phyloP scores from a whole-genome alignment of 192 early-diverging fungal genomes.

The Powellomyces hirtus region DNA sequence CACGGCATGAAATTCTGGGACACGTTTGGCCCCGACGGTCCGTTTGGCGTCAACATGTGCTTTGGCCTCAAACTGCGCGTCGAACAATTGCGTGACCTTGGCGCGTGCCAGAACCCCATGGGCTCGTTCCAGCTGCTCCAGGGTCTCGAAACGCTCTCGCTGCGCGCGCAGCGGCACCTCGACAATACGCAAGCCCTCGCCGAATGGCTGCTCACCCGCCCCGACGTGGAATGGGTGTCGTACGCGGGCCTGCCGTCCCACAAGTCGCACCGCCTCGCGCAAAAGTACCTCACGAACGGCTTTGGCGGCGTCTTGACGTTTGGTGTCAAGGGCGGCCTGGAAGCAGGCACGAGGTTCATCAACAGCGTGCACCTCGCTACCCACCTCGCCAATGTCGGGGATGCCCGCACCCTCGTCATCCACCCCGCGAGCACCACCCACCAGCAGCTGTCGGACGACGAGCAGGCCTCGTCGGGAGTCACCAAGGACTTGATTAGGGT shows the following conservation, averaged over 20 bases:
- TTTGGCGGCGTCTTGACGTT: constrained; percentile 79
- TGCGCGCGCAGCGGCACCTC: constrained; percentile 83
- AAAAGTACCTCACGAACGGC: constrained; percentile 77
- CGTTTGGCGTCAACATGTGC: constrained; percentile 60
- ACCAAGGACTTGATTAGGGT: constrained; percentile 79
- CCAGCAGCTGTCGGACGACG: constrained; percentile 79
- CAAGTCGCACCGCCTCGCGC: constrained; percentile 73
- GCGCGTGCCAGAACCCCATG: constrained; percentile 83
- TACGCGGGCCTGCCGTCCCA: constrained; percentile 84
- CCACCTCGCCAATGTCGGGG: constrained; percentile 95
- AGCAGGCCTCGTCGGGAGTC: constrained; percentile 75
- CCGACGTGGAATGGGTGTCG: constrained; percentile 80
- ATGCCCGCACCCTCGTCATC: constrained; percentile 85
- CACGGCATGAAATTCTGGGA: constrained; percentile 89
- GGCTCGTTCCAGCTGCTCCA: constrained; percentile 83
- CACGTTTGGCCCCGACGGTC: constrained; percentile 69
- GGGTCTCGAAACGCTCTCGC: constrained; percentile 87
- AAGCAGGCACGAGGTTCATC: constrained; percentile 69
- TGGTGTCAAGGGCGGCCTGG: constrained; percentile 48
- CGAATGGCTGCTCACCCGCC: constrained; percentile 69
- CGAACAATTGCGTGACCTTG: constrained; percentile 84
- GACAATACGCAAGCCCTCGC: constrained; percentile 79
- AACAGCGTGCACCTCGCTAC: constrained; percentile 75
- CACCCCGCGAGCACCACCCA: constrained; percentile 85
- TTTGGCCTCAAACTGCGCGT: constrained; percentile 78